Base-by-base conservation (phyloP, 257 asterid species). In the Capsicum chinense region DNA sequence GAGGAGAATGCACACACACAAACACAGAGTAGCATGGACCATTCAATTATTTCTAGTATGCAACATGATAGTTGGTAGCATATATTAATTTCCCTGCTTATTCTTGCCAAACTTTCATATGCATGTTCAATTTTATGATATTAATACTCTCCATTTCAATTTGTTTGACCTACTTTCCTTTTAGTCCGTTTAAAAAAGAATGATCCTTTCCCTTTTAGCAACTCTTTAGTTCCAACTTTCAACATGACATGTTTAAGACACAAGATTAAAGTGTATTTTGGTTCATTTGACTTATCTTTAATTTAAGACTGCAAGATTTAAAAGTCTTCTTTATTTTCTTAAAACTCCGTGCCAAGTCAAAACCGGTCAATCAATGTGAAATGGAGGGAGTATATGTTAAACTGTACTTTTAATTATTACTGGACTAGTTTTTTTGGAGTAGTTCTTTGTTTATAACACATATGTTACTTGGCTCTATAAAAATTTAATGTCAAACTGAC, bases 41-140 rank as follows among this genome's bases (percentile, higher is more conserved):
- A 76, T 52, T 52, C 21, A 3, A 19, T 74, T 74, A 74, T 21
- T 74, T 74, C 42, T 74, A 6, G 42, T 74, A 50, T 50, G 60
- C 54, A 39, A 69, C 79, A 39, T 15, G 80, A 74, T 26, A 50
- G 42, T 48, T 48, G 80, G 60, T 48, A 48, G 44, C 21, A 12
- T 74, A 74, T 74, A 52, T 19, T 74, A 13, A 50, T 48, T 73
- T 74, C 42, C 80, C 42, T 73, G 3, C 80, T 74, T 76, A 52
- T 76, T 76, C 63, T 76, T 9, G 7, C 44, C 52, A 13, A 13
- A 52, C 62, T 76, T 52, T 52, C 56, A 48, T 48, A 26, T 52
- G 4, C 63, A 52, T 52, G 81, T 71, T 71, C 21, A 57, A 71
- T 12, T n/a, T 73, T 73, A 50, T 76, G 63, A 26, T 76, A 52